Base-by-base conservation (phyloP, 495 filamentous ascomycete genomes). In the Aspergillus heteromorphus region DNA sequence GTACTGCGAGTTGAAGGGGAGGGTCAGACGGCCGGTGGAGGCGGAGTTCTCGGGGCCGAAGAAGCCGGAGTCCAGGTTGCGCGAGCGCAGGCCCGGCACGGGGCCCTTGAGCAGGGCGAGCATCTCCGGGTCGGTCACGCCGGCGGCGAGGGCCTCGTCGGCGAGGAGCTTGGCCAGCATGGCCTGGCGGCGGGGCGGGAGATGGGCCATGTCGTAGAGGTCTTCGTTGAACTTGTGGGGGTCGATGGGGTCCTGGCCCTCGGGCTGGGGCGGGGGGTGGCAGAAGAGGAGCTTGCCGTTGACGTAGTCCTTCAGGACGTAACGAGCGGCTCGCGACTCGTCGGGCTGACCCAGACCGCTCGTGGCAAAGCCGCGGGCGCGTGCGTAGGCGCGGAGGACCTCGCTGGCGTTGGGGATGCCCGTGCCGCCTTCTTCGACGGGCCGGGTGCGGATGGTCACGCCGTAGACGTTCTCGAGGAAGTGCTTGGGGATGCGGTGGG, bases 231-330 rank as follows among this genome's bases (percentile, higher is more conserved):
- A 99, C 29, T 85, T 81, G 27, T 70, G 66, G 0, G 80, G 73
- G 62, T 97, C 87, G 52, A 86, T 83, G 18, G 76, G 73, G 0
- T 78, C 72, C 36, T 85, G 79, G n/a, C 69, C 72, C 38, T 73
- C 70, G 0, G 2, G 56, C 51, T 1, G 90, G 91, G 0, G 95
- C n/a, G 34, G 95, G 13, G 95, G 92, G 60, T 92, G 84, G 60
- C 88, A 90, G 77, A 87, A 97, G 7, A 96, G 80, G 2, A 99
- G 82, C 70, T 96, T 97, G 51, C 95, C 95, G 63, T 84, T 95
- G 53, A 99, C 93, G 62, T 96, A 97, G 73, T 99, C 95, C 69
- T 99, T 99, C 16, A 99, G 81, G 13, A 99, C 75, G 55, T 88
- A 88, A 49, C 95, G 80, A 1, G 92, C 93, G 6, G 93, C 95